Evolutionary conservation across 192 early-diverging fungal species (phyloP).

Genomic region (Coemansia nantahalensis): DNA sequence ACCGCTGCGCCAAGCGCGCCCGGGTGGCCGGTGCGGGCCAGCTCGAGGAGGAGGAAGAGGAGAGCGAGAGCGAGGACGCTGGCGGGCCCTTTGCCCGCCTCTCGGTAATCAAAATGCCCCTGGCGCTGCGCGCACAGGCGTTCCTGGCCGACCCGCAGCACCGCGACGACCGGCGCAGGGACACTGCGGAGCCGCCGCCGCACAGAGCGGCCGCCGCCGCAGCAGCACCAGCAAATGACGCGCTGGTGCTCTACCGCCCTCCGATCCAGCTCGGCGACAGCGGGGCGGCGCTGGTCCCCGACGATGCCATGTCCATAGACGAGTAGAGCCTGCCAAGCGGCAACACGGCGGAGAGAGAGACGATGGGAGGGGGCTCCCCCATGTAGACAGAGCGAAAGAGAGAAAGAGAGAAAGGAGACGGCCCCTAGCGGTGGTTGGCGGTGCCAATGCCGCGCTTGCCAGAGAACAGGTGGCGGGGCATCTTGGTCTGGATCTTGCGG

Average conservation of each 20-base stretch:
- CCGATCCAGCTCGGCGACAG: too few relatives aligned
- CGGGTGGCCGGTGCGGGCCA: too few relatives aligned
- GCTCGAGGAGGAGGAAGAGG: background rate
- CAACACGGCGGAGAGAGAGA: too few relatives aligned
- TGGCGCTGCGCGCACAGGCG: slow-evolving; percentile 10
- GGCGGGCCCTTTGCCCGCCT: background rate
- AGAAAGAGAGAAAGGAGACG: background rate
- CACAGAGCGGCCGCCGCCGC: too few relatives aligned
- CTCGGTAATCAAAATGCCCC: slow-evolving; percentile 12
- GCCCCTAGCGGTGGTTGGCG: slow-evolving; percentile 67
- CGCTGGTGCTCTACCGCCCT: too few relatives aligned
- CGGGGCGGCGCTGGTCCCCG: too few relatives aligned
- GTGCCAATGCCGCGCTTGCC: slow-evolving; percentile 85
- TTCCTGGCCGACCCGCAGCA: background rate
- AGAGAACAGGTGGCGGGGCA: slow-evolving; percentile 97
- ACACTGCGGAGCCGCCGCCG: too few relatives aligned
- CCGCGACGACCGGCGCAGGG: background rate
- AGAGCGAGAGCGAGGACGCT: background rate
- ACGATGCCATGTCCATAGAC: too few relatives aligned
- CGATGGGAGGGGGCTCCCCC: too few relatives aligned
- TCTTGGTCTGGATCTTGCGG: slow-evolving; percentile 84
- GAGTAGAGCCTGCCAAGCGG: too few relatives aligned
- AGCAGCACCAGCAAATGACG: too few relatives aligned
- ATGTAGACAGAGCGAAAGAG: background rate
- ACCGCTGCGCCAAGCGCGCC: too few relatives aligned